phyloP scores from a whole-genome alignment of 2,329 filamentous ascomycete genomes.

The Chaetomium sp. region DNA sequence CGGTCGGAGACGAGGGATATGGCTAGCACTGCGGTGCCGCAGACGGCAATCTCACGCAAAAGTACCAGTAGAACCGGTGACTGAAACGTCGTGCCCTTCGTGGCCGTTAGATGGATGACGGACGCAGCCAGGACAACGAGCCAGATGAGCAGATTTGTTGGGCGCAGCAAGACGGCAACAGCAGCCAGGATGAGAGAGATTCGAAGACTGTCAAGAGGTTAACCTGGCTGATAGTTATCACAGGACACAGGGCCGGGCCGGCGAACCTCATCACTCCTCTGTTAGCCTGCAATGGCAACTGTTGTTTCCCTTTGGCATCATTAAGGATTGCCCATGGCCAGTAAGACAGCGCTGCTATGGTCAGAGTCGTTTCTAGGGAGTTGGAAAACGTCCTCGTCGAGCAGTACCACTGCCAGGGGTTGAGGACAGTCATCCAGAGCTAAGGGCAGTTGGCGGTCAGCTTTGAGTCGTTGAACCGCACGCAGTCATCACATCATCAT shows the following conservation, averaged over 20 bases:
- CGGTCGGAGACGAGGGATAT: slow-evolving; percentile 64
- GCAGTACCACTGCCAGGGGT: slow-evolving; percentile 95
- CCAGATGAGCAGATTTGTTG: slow-evolving; percentile 89
- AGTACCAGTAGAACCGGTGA: slow-evolving; percentile 45
- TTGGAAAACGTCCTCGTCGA: slow-evolving; percentile 93
- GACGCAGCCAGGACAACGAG: slow-evolving; percentile 54
- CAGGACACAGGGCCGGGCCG: no score
- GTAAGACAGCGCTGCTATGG: slow-evolving; percentile 66
- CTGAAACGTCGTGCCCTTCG: slow-evolving; percentile 39
- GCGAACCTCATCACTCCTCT: slow-evolving; percentile 21
- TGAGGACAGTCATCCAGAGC: slow-evolving; percentile 65
- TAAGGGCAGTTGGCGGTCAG: slow-evolving; percentile 28
- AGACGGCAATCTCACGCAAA: slow-evolving; percentile 57
- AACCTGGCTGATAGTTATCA: not conserved
- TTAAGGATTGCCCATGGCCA: slow-evolving; percentile 78
- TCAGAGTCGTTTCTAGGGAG: slow-evolving; percentile 84
- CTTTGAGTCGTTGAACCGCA: not conserved
- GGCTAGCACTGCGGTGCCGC: slow-evolving; percentile 54
- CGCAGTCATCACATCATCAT: slow-evolving; percentile 16
- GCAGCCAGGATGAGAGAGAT: slow-evolving; percentile 69
- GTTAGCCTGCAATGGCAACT: slow-evolving; percentile 29
- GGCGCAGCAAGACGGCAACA: slow-evolving; percentile 75
- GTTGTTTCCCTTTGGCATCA: slow-evolving; percentile 34
- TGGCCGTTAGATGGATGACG: slow-evolving; percentile 26
- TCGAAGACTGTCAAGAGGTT: slow-evolving; percentile 40